Conservation (phyloP, 2,329 filamentous ascomycete genomes). For the Diplodia mutila region DNA sequence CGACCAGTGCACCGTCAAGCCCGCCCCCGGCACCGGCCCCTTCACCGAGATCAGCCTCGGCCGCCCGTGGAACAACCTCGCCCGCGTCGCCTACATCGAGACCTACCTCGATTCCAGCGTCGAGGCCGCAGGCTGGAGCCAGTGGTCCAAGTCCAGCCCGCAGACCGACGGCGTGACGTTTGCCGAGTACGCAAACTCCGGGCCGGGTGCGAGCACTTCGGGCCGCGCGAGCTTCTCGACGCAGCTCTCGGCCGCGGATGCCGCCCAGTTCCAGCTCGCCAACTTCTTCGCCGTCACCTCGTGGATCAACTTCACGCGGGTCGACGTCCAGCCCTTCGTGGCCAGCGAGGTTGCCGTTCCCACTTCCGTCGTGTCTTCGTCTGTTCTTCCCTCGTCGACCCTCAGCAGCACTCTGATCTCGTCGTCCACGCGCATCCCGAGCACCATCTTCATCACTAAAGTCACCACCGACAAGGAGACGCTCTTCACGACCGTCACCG, state of each 20-base stretch:
- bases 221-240: slow-evolving; percentile 35
- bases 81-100: slow-evolving; percentile 53
- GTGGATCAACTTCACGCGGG: slow-evolving; percentile 49
- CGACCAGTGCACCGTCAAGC: slow-evolving; percentile 52
- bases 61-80: slow-evolving; percentile 54
- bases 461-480: slow-evolving; percentile 32
- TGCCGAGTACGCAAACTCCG: slow-evolving; percentile 60
- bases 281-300: slow-evolving; percentile 47
- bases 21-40: slow-evolving; percentile 38
- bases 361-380: slow-evolving; percentile 32
- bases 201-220: slow-evolving; percentile 55
- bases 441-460: slow-evolving; percentile 31
- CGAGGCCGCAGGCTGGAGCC: slow-evolving; percentile 60
- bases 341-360: slow-evolving; percentile 38
- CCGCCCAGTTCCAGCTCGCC: slow-evolving; percentile 45
- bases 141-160: slow-evolving; percentile 41
- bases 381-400: slow-evolving; percentile 33
- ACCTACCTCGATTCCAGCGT: slow-evolving; percentile 58
- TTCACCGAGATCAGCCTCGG: slow-evolving; percentile 50
- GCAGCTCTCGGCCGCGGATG: slow-evolving; percentile 29
- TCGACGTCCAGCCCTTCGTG: slow-evolving; percentile 45
- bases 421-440: slow-evolving; percentile 33
- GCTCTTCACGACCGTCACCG: slow-evolving; percentile 34
- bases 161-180: slow-evolving; percentile 23
- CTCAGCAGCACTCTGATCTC: slow-evolving; percentile 28